Evolutionary conservation across 2,329 filamentous ascomycete genomes (phyloP).

Genomic region (Alternaria arborescens): DNA sequence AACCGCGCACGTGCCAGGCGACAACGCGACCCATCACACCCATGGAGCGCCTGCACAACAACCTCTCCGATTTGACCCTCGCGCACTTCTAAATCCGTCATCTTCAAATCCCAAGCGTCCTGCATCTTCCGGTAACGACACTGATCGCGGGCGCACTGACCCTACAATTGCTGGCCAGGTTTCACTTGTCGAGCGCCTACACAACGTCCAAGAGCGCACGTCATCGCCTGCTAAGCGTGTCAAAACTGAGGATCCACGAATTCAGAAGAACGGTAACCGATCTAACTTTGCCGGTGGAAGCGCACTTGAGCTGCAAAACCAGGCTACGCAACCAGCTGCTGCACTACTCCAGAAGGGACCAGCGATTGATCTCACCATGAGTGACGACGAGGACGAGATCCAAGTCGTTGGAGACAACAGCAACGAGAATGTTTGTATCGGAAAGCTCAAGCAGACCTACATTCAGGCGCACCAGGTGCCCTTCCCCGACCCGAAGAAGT

Average conservation of each 20-base stretch:
- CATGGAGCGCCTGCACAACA: conserved; percentile 15
- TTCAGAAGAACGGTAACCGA: conserved; percentile 26
- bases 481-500: conserved; percentile 69
- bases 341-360: conserved; percentile 16
- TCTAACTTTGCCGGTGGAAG: conserved; percentile 27
- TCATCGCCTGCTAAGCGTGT: conserved; percentile 57
- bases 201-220: conserved; percentile 75
- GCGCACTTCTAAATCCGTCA: conserved; percentile 47
- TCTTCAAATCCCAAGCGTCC: conserved; percentile 42
- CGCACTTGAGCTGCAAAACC: conserved; percentile 57
- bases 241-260: conserved; percentile 37
- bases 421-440: conserved; percentile 80
- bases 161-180: conserved; percentile 57
- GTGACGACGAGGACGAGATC: conserved; percentile 70
- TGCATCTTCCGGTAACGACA: conserved; percentile 31
- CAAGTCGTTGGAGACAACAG: conserved; percentile 66
- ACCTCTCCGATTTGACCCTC: conserved; percentile 35
- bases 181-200: conserved; percentile 76
- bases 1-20: conserved; percentile 30
- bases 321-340: conserved; percentile 18
- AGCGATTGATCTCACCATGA: conserved; percentile 48
- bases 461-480: conserved; percentile 75
- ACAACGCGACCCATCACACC: conserved; percentile 19
- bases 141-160: conserved; percentile 36
- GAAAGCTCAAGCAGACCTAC: conserved; percentile 73